These are phyloP conservation scores for Diaporthe velutina DNA, from an alignment of 2,329 filamentous ascomycete species.

Conservation along the genomic window DNA sequence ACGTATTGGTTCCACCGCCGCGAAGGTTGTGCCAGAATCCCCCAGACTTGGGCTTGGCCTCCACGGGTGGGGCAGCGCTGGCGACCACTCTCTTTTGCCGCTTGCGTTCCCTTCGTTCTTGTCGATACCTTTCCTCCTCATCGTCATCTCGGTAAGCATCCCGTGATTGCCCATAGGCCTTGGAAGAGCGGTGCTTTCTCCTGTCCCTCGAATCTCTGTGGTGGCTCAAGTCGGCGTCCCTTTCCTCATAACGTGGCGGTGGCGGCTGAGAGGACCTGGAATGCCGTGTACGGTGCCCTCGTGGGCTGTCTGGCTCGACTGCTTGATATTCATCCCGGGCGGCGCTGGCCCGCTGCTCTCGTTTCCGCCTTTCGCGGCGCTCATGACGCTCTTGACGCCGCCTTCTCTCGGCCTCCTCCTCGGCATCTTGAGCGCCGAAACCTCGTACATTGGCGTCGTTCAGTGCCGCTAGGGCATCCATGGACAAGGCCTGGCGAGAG, in stretches of 20 bases:
- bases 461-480: constrained; percentile 45
- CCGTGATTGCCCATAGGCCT: constrained; percentile 27
- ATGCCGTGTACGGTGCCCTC: constrained; percentile 30
- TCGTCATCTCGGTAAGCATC: constrained; percentile 35
- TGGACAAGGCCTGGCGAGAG: constrained; percentile 43
- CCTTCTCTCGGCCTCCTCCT: constrained; percentile 38
- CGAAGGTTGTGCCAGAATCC: constrained; percentile 51
- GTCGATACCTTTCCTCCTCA: constrained; percentile 36
- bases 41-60: constrained; percentile 67
- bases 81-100: constrained; percentile 73
- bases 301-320: constrained; percentile 36
- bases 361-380: constrained; percentile 37
- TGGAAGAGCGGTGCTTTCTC: constrained; percentile 34
- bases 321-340: constrained; percentile 37
- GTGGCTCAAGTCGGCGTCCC: constrained; percentile 20
- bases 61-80: constrained; percentile 78
- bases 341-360: constrained; percentile 35
- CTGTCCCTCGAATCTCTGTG: constrained; percentile 35
- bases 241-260: constrained; percentile 34
- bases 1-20: constrained; percentile 54
- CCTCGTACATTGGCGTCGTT: constrained; percentile 42
- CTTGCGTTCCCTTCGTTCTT: constrained; percentile 36
- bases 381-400: constrained; percentile 38
- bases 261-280: constrained; percentile 35
- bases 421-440: neutral